Evolutionary conservation across 1,284 basidiomycete species (phyloP).

Genomic region (Cutaneotrichosporon spelunceum): DNA sequence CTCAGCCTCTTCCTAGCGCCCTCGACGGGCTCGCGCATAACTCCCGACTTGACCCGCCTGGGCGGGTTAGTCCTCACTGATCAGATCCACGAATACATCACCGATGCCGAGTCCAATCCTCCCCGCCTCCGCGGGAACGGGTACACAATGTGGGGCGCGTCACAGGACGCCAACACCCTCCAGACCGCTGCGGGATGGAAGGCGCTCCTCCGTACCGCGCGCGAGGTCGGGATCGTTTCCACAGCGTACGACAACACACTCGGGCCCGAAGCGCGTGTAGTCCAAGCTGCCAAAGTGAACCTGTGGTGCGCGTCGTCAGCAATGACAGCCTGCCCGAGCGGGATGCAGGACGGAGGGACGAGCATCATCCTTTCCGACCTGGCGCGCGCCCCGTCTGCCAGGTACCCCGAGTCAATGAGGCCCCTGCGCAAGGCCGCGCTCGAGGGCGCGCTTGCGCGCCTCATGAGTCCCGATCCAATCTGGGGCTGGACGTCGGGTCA

Average conservation of each 20-base stretch:
- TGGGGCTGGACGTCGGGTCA: conserved; percentile 70
- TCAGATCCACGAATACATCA: conserved; percentile 7
- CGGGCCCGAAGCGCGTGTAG: conserved; percentile 17
- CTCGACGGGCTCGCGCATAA: background rate
- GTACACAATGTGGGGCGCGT: conserved; percentile 18
- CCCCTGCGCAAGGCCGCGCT: conserved; percentile 6
- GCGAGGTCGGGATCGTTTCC: conserved; percentile 18
- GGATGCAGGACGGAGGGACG: conserved; percentile 25
- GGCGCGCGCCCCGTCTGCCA: background rate
- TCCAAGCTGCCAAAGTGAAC: conserved; percentile 21
- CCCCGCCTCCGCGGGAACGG: conserved; percentile 17
- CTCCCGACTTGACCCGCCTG: background rate
- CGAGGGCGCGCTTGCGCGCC: conserved; percentile 12
- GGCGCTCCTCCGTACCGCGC: conserved; percentile 19
- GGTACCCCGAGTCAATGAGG: background rate
- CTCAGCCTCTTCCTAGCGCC: conserved; percentile 12
- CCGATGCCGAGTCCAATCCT: conserved; percentile 22
- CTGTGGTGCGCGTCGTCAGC: conserved; percentile 15
- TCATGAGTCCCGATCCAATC: conserved; percentile 54
- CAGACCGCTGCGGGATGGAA: conserved; percentile 19
- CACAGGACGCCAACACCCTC: conserved; percentile 15
- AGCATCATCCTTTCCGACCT: conserved; percentile 11
- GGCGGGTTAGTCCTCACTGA: conserved; percentile 13
- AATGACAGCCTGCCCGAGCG: conserved; percentile 19
- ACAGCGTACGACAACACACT: conserved; percentile 16